phyloP scores from a whole-genome alignment of 176 grass and related monocot species.

The Phyllostachys edulis region DNA sequence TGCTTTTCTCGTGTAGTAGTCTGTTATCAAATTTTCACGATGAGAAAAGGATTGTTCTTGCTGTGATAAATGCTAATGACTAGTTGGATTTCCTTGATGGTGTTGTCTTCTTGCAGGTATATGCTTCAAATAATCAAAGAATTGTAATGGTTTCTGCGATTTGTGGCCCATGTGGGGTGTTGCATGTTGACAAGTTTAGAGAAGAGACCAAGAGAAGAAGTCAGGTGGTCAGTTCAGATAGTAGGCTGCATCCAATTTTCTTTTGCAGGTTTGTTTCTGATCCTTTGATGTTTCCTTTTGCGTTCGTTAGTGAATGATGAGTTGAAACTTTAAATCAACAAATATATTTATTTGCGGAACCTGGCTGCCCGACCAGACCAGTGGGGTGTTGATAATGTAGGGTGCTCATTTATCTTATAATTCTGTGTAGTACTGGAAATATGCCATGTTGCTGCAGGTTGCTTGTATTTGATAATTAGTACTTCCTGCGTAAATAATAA shows the following conservation, averaged over 20 bases:
- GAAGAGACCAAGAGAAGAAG: constrained; percentile 44
- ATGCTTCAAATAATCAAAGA: constrained; percentile 47
- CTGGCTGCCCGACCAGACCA: background rate
- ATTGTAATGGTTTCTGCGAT: constrained; percentile 45
- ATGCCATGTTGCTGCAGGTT: background rate
- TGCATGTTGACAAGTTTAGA: constrained; percentile 24
- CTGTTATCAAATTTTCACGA: background rate
- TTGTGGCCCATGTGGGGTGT: constrained; percentile 47
- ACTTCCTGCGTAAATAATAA: background rate
- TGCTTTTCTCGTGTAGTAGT: background rate
- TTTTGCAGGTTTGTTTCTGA: constrained; percentile 52
- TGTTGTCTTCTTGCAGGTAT: constrained; percentile 45
- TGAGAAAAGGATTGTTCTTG: background rate
- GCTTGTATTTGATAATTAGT: background rate
- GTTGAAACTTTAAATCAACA: background rate
- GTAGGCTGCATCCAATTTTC: constrained; percentile 46
- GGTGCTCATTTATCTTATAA: background rate
- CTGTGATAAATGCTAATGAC: background rate
- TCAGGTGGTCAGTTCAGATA: constrained; percentile 26
- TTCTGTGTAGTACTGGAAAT: background rate
- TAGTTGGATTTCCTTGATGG: background rate
- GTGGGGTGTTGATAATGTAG: background rate
- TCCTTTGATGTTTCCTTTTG: constrained; percentile 9
- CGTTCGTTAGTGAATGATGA: background rate
- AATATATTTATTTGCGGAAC: constrained; percentile 6